Evolutionary conservation across 2,329 filamentous ascomycete genomes (phyloP), one percentile per base, ranked within the genome.

Genomic region (Purpureocillium lavendulum): DNA sequence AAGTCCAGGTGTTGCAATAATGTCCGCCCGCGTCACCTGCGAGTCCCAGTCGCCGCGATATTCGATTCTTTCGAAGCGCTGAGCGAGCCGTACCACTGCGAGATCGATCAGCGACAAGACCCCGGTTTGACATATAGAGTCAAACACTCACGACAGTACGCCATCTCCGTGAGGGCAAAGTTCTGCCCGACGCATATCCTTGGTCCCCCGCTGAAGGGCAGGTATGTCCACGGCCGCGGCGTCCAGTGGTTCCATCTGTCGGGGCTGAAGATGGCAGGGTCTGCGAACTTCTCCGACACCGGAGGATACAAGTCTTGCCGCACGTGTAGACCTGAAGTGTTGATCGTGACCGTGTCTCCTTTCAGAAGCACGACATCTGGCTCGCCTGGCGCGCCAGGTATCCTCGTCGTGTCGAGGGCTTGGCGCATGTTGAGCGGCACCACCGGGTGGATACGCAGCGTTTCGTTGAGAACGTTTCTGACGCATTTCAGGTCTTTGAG

Each of bases 141-240:
- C 18, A 17, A 17, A n/a, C 13, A 60, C 64, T 55, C 46, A 67
- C 64, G 44, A 34, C 52, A 58, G 44, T 62, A 77, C 1, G 66
- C 69, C 70, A 77, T 76, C 56, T 77, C 73, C 3, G 73, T 69
- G 54, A 71, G 66, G 4, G 74, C 74, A 56, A 78, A 77, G 43
- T 77, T 73, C 56, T 77, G 73, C 1, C 73, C 73, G 28, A 77
- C 70, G 44, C 74, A 77, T 38, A 70, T 71, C 10, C 70, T 54
- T 2, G 70, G 69, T 0, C 70, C 71, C 2, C 69, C 69, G 39
- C 72, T 71, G 42, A 75, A 74, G 1, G 71, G 71, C 33, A 72
- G 66, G 40, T 70, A 75, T n/a, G 70, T 64, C 68, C 71, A 74
- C 2, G 69, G 65, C 49, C 62, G 67, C 0, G 71, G 71, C 35